Percentiles rank a stretch among this genome's conserved stretches.
phyloP scores from a whole-genome alignment of 768 basidiomycete genomes.

The Pleurotus cornucopiae region DNA sequence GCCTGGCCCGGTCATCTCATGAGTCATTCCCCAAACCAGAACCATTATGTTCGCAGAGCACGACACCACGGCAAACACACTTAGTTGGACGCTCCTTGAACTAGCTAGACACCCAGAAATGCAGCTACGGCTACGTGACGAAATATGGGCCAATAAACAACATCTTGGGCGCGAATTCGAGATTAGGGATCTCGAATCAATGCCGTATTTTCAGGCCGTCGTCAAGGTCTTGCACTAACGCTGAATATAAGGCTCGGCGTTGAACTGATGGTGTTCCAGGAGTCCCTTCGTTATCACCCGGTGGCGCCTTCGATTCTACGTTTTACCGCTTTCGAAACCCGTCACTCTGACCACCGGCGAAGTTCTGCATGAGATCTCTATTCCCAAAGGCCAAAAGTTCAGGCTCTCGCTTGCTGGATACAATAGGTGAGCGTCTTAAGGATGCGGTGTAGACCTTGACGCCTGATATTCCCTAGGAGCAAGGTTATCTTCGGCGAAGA shows the following conservation, averaged over 20 bases:
- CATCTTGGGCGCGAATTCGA: constrained; percentile 31
- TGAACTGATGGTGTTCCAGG: constrained; percentile 22
- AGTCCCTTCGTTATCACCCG: constrained; percentile 41
- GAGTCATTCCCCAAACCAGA: constrained; percentile 31
- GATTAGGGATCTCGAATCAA: constrained; percentile 45
- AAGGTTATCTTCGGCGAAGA: constrained; percentile 43
- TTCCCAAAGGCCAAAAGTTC: constrained; percentile 48
- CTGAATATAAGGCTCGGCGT: background rate
- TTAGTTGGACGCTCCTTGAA: constrained; percentile 61
- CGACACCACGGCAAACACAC: constrained; percentile 55
- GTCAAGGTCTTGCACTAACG: constrained; percentile 31
- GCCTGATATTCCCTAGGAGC: constrained; percentile 22
- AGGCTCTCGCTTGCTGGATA: constrained; percentile 47
- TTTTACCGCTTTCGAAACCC: constrained; percentile 50
- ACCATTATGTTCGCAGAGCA: constrained; percentile 50
- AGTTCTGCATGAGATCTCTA: constrained; percentile 37
- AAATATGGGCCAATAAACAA: constrained; percentile 41
- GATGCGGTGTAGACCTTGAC: background rate
- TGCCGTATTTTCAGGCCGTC: constrained; percentile 44
- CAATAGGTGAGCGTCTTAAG: constrained; percentile 37
- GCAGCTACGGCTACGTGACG: constrained; percentile 58
- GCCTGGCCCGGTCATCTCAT: no score
- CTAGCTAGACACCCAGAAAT: constrained; percentile 53
- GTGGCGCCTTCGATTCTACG: constrained; percentile 28
- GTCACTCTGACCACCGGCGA: constrained; percentile 42